These are phyloP conservation scores for Cucumis sativus DNA, from an alignment of 306 rosid species.

Conservation along the genomic window Cucumber_9930_V3 NC_026660.2:7365501-7366000, in stretches of 20 bases:
- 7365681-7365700: slow-evolving; percentile 87
- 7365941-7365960: slow-evolving; percentile 32
- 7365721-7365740: slow-evolving; percentile 97
- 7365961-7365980: slow-evolving; percentile 43
- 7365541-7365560: slow-evolving; percentile 23
- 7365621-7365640: slow-evolving; percentile 65
- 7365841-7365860: not conserved
- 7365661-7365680: slow-evolving; percentile 85
- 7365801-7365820: not conserved
- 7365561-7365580: slow-evolving; percentile 43
- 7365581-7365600: slow-evolving; percentile 91
- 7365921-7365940: slow-evolving; percentile 3
- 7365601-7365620: slow-evolving; percentile 80
- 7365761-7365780: slow-evolving; percentile 38
- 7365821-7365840: not conserved
- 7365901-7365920: not conserved
- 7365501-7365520: no score
- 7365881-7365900: not conserved
- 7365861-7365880: not conserved
- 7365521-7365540: not conserved
- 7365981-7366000: slow-evolving; percentile 87
- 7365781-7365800: not conserved
- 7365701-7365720: slow-evolving; percentile 98
- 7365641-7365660: slow-evolving; percentile 93
- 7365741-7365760: slow-evolving; percentile 84